Percentiles rank a stretch among this genome's conserved stretches.
Evolutionary conservation across 208 protist genomes (phyloP).

Genomic region (Trypanosoma platydactyli): DNA sequence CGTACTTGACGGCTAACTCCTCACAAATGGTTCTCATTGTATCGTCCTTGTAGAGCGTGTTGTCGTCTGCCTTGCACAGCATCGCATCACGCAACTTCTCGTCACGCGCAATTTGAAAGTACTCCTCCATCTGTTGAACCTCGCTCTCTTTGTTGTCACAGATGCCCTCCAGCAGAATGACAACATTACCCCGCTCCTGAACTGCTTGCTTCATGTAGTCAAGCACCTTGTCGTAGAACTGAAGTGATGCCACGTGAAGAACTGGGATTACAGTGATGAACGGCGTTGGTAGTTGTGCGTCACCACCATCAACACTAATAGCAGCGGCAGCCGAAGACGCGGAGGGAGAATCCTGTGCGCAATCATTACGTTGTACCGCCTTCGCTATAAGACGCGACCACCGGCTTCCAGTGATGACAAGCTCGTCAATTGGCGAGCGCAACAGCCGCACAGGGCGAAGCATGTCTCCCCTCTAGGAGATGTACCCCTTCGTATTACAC

Average conservation of each 20-base stretch:
- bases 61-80: constrained; percentile 67
- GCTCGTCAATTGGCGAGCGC: constrained; percentile 69
- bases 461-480: too few relatives aligned
- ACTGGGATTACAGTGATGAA: constrained; percentile 85
- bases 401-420: constrained; percentile 78
- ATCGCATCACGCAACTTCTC: constrained; percentile 50
- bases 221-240: constrained; percentile 85
- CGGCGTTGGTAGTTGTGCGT: constrained; percentile 21
- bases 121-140: constrained; percentile 81
- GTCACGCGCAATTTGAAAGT: constrained; percentile 60
- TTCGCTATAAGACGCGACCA: constrained; percentile 75
- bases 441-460: constrained; percentile 38
- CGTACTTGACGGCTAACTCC: constrained; percentile 75
- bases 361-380: constrained; percentile 17
- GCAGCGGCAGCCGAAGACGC: constrained; percentile 35
- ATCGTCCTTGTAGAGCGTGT: constrained; percentile 72
- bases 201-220: constrained; percentile 85
- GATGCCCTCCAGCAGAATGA: constrained; percentile 88
- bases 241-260: constrained; percentile 78
- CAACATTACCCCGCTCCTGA: constrained; percentile 48
- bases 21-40: constrained; percentile 78
- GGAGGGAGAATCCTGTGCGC: too few relatives aligned
- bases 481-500: too few relatives aligned
- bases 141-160: constrained; percentile 77
- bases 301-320: not conserved